Base-by-base conservation (phyloP, 768 basidiomycete species). In the Nidularia pulvinata region DNA sequence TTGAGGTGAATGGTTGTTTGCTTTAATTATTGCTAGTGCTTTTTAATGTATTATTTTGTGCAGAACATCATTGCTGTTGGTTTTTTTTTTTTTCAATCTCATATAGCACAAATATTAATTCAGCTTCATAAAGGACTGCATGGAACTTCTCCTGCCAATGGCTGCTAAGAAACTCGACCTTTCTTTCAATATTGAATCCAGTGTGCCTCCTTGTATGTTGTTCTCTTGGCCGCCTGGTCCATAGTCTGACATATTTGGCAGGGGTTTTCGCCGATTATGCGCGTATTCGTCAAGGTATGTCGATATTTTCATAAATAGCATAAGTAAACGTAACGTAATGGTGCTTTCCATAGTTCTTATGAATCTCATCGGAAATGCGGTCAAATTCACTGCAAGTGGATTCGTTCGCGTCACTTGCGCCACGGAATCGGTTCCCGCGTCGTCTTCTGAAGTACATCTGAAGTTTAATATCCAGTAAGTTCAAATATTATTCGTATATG, bases 321-420 rank as follows among this genome's bases (percentile, higher is more conserved):
- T 25, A 54, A 3, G 46, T 55, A 46, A 48, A 52, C 42, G 44
- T 36, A 37, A 19, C 19, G 19, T 1, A 19, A 19, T 1, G 19
- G 19, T 1, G 19, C 42, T 55, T 56, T 32, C 35, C 22, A 16
- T 57, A 87, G 87, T 89, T 7, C 67, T 89, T 19, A 89, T 89
- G 86, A 91, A 91, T 63, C 66, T 89, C 48, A 85, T 89, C 47
- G 88, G 86, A 6, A 91, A 91, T 61, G 86, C 86, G 3, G 83
- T 89, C 51, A 91, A 89, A 60, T 91, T 89, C 64, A 89, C 88
- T 1, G 74, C 78, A 1, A 70, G 64, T 16, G 88, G 89, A 6
- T 84, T 76, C 43, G 86, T 91, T 22, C 77, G 80, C 36, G 84
- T 88, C 16, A 75, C 72, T 1, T 86, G 85, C 60, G 80, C 79